Percentiles rank a stretch among this genome's conserved stretches.
Conservation (phyloP, 1,139 yeast species). For the Wickerhamomyces sp. region DNA sequence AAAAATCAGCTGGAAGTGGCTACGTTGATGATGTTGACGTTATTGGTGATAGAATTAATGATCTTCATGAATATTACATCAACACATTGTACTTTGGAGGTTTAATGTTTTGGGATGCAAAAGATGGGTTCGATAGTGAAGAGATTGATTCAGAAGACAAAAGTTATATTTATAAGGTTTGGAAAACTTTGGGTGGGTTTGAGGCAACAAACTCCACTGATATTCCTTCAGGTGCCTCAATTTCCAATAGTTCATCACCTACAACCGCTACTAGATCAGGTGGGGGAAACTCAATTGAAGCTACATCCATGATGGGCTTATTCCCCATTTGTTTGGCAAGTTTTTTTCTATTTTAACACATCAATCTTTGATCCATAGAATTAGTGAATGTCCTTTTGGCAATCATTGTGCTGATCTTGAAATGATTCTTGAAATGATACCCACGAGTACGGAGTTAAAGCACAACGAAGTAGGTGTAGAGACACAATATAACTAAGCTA, state of each 20-base stretch:
- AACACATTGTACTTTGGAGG: slow-evolving; percentile 53
- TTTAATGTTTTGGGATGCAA: slow-evolving; percentile 77
- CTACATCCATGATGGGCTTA: neutral
- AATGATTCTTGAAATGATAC: no score
- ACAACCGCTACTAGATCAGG: neutral
- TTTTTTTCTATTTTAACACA: no score
- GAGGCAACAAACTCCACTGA: neutral
- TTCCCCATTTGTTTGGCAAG: neutral
- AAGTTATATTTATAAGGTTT: slow-evolving; percentile 20
- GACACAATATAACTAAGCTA: no score
- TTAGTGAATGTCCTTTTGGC: neutral
- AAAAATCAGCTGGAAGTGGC: slow-evolving; percentile 53
- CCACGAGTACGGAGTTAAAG: no score
- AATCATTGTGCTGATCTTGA: neutral
- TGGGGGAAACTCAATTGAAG: no score
- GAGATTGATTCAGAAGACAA: slow-evolving; percentile 34
- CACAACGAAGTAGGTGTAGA: no score
- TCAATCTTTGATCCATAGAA: neutral
- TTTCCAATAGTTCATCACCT: neutral
- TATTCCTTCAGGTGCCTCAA: neutral
- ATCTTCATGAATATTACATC: slow-evolving; percentile 5
- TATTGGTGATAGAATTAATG: slow-evolving; percentile 23
- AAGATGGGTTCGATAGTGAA: slow-evolving; percentile 33
- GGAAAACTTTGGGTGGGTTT: slow-evolving; percentile 13
- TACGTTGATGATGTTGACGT: slow-evolving; percentile 38